Conservation (phyloP, 2,329 filamentous ascomycete species). For the Tolypocladium album region DNA sequence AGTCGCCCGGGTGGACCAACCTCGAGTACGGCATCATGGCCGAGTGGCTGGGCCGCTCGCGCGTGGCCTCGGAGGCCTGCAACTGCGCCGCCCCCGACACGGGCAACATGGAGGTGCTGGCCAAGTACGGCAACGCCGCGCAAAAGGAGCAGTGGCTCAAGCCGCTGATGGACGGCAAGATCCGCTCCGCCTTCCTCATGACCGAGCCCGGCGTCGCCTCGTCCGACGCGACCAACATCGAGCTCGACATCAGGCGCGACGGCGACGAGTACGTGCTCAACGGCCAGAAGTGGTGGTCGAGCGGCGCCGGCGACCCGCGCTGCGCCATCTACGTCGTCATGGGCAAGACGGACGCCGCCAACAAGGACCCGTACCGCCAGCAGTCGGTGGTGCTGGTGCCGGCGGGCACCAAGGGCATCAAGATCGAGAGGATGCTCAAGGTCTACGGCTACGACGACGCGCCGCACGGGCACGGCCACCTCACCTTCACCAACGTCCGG, state of each 20-base stretch:
- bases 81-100: constrained; percentile 90
- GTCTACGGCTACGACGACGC: constrained; percentile 97
- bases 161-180: constrained; percentile 73
- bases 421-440: constrained; percentile 83
- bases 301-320: constrained; percentile 82
- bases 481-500: constrained; percentile 81
- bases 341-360: constrained; percentile 75
- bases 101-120: constrained; percentile 90
- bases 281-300: constrained; percentile 99
- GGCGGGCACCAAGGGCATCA: constrained; percentile 70
- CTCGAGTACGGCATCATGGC: constrained; percentile 98
- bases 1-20: constrained; percentile 90
- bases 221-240: constrained; percentile 87
- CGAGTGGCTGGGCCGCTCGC: constrained; percentile 83
- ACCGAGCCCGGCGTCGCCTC: constrained; percentile 84
- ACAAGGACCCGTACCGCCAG: constrained; percentile 72
- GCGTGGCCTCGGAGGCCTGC: constrained; percentile 71
- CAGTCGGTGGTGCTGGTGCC: constrained; percentile 92
- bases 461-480: constrained; percentile 94
- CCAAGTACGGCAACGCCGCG: constrained; percentile 77
- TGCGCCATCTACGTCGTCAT: constrained; percentile 95
- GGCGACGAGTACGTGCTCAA: constrained; percentile 88
- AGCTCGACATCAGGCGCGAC: constrained; percentile 70
- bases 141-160: constrained; percentile 79
- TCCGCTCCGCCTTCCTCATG: constrained; percentile 87